Evolutionary conservation across 2,329 filamentous ascomycete genomes (phyloP), one percentile per base, ranked within the genome.

Genomic region (Shiraia sp.): DNA sequence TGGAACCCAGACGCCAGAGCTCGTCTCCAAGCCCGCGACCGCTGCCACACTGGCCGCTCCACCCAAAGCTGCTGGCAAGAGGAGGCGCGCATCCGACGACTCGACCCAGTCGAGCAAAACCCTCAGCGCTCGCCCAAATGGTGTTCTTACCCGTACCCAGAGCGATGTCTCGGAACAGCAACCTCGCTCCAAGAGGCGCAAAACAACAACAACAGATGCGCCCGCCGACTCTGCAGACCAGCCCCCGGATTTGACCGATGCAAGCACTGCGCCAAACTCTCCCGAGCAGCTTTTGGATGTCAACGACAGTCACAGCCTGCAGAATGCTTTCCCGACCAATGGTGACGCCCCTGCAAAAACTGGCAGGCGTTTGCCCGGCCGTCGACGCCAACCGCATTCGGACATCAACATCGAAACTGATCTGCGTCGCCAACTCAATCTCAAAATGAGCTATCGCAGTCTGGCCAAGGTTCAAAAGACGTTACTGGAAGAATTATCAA

Each of bases 381-480:
- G 75, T 47, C 66, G 74, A 32, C 66, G 75, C 59, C 74, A 74
- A 47, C 72, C 72, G 38, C 73, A 78, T 68, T 55, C 71, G 37
- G 69, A 73, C 53, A 59, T 68, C 29, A 69, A 70, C 38, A 63
- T 78, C 33, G 75, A 78, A 56, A 67, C 70, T 12, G 69, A 73
- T 41, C 62, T 78, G 51, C 69, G 74, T 36, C 82, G 86, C 40
- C 81, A 85, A 61, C 77, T 85, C 52, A 79, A 86, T 54, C 74
- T 88, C 55, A 85, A 85, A 65, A 80, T 81, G 41, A 75, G 76
- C 16, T 88, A 81, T 66, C 77, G 81, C n/a, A 73, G 78, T 43
- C 78, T 88, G 36, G 77, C 81, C 44, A 78, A 80, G 53, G 75
- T 79, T 22, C 69, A 87, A 55, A 87, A 86, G 65, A 79, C 80